phyloP scores from a whole-genome alignment of 345 rosid genomes.

The Reutealis trisperma region DNA sequence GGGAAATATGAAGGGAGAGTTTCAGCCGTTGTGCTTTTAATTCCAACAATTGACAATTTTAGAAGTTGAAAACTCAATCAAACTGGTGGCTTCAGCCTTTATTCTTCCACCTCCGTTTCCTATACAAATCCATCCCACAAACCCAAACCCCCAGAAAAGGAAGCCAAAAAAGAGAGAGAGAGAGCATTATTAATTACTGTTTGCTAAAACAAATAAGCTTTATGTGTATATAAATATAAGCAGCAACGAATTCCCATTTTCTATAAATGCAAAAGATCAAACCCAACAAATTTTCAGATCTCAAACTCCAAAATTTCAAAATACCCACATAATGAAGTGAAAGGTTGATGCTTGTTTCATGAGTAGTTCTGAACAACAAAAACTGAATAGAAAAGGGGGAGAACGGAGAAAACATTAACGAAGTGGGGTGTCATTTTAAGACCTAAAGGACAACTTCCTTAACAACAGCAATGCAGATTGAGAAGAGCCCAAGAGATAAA shows the following conservation, averaged over 20 bases:
- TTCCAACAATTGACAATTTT: background rate
- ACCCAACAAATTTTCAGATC: constrained; percentile 19
- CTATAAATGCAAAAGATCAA: background rate
- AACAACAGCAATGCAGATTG: constrained; percentile 6
- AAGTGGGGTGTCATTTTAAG: background rate
- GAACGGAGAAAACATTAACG: background rate
- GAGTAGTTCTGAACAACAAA: background rate
- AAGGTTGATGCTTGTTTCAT: background rate
- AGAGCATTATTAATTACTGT: background rate
- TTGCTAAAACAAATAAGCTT: no score
- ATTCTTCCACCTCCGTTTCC: background rate
- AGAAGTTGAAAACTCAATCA: background rate
- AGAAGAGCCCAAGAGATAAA: background rate
- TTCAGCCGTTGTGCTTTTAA: background rate
- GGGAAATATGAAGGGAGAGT: background rate
- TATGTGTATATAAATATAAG: background rate
- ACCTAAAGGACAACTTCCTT: background rate
- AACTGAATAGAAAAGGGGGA: background rate
- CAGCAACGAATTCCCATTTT: background rate
- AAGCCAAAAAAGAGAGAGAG: background rate
- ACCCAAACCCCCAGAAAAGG: background rate
- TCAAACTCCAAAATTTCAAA: background rate
- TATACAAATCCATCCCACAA: background rate
- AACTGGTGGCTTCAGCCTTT: background rate
- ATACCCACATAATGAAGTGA: background rate